phyloP scores from a whole-genome alignment of 192 early-diverging fungal genomes.

The Backusella parvicylindrica region DNA sequence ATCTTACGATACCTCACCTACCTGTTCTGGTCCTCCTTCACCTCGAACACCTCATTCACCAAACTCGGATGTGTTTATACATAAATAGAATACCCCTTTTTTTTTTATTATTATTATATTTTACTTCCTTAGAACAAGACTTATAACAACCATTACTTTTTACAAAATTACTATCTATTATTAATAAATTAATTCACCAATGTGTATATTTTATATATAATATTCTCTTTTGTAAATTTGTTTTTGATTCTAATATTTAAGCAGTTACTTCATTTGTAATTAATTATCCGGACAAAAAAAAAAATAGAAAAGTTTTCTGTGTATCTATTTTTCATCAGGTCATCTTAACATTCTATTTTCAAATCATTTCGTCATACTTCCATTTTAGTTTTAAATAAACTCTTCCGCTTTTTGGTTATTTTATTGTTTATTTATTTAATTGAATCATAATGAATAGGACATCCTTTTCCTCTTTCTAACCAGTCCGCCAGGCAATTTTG shows the following conservation, averaged over 20 bases:
- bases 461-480: slow-evolving; percentile 9
- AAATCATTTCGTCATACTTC: no score
- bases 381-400: no score
- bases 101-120: background rate
- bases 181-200: background rate
- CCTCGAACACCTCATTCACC: slow-evolving; percentile 13
- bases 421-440: background rate
- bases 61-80: background rate
- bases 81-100: background rate
- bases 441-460: slow-evolving; percentile 11
- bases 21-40: slow-evolving; percentile 14
- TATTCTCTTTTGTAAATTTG: background rate
- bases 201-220: no score
- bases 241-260: background rate
- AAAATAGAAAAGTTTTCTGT: no score
- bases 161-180: no score
- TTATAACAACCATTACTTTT: background rate
- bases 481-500: slow-evolving; percentile 1
- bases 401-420: no score
- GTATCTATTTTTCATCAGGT: no score
- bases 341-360: no score
- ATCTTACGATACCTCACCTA: slow-evolving; percentile 2
- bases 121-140: background rate
- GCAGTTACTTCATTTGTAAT: background rate
- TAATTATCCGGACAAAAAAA: background rate